Percentiles rank a stretch among this genome's conserved stretches.
Conservation (phyloP, 2,329 filamentous ascomycete genomes). For the Sclerotiophoma versabilis region DNA sequence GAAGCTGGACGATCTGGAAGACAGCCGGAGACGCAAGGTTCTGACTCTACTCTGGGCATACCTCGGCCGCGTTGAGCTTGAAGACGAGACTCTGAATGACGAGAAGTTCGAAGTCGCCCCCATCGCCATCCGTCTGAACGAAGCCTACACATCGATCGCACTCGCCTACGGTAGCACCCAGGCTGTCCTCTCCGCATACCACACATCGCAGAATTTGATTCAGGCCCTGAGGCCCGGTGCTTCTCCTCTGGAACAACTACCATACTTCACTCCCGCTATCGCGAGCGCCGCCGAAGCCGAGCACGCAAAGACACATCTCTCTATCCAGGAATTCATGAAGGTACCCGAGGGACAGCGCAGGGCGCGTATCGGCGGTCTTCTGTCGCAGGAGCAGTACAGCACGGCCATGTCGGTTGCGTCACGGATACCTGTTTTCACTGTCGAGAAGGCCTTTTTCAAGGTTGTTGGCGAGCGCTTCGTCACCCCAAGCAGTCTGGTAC, state of each 20-base stretch:
- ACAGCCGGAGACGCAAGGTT: constrained; percentile 81
- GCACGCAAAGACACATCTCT: constrained; percentile 67
- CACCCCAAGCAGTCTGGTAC: constrained; percentile 89
- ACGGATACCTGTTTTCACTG: constrained; percentile 81
- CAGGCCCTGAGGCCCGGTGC: constrained; percentile 85
- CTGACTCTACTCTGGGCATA: constrained; percentile 95
- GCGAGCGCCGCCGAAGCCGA: constrained; percentile 74
- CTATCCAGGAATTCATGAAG: constrained; percentile 88
- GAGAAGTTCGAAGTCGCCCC: constrained; percentile 91
- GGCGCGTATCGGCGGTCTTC: constrained; percentile 71
- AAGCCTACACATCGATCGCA: constrained; percentile 84
- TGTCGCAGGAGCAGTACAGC: constrained; percentile 79
- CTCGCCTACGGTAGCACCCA: constrained; percentile 85
- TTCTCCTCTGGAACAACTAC: constrained; percentile 90
- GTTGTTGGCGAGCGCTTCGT: constrained; percentile 93
- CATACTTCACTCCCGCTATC: constrained; percentile 75
- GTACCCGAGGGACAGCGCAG: constrained; percentile 77
- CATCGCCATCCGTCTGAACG: constrained; percentile 82
- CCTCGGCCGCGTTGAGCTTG: constrained; percentile 84
- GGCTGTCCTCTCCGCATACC: constrained; percentile 83
- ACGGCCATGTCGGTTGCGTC: constrained; percentile 77
- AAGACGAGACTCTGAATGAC: constrained; percentile 76
- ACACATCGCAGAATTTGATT: constrained; percentile 82
- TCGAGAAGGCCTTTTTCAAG: constrained; percentile 98
- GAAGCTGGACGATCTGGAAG: constrained; percentile 80